phyloP scores from a whole-genome alignment of 2,329 filamentous ascomycete genomes.

The Ilyonectria sp. region DNA sequence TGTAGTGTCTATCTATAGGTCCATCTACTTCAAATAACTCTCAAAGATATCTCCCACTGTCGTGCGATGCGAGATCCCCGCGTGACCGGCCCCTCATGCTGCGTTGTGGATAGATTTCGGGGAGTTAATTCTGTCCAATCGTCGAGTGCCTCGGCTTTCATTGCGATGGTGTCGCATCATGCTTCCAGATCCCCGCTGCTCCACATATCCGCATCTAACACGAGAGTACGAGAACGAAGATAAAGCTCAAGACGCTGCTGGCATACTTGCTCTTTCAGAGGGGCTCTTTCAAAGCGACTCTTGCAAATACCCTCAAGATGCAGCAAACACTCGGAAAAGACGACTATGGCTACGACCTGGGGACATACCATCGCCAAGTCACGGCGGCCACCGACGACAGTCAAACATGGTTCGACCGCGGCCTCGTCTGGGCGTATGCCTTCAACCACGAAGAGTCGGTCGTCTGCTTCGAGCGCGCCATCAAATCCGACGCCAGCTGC shows the following conservation, averaged over 20 bases:
- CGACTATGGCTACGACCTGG: constrained; percentile 22
- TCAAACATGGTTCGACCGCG: constrained; percentile 68
- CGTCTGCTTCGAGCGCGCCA: constrained; percentile 74
- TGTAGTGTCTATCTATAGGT: not conserved
- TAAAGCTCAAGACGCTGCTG: not conserved
- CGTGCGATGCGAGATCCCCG: not conserved
- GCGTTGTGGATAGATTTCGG: not conserved
- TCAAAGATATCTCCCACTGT: not conserved
- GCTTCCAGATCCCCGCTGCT: not conserved
- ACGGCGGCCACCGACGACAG: not conserved
- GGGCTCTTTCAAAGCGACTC: not conserved
- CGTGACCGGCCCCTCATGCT: not conserved
- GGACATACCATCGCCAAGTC: constrained; percentile 16
- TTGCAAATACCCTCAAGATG: not conserved
- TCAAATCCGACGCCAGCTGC: constrained; percentile 66
- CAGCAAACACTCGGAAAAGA: not conserved
- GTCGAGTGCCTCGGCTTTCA: constrained; percentile 1
- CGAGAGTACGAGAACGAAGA: not conserved
- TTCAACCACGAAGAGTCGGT: constrained; percentile 84
- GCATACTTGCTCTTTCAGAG: too few relatives aligned
- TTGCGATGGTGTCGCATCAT: too few relatives aligned
- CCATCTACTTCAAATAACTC: not conserved
- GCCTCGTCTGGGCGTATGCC: constrained; percentile 80
- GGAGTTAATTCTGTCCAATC: not conserved
- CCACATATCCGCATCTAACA: not conserved